phyloP scores from a whole-genome alignment of 2,329 filamentous ascomycete genomes.

The Diaporthe sp. region DNA sequence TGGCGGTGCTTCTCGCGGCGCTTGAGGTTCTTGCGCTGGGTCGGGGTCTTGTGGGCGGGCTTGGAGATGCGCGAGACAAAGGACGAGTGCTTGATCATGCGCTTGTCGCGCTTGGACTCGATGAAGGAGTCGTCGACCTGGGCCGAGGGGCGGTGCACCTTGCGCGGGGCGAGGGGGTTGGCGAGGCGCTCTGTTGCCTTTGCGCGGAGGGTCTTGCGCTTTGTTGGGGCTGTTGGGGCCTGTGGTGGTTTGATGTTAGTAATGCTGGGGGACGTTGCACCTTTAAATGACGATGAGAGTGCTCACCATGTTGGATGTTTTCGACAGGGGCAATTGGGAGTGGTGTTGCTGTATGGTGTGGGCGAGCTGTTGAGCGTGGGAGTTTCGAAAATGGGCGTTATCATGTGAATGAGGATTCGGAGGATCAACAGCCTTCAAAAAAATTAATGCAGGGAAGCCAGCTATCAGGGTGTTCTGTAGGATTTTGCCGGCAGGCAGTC shows the following conservation, averaged over 20 bases:
- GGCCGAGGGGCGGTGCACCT: constrained; percentile 65
- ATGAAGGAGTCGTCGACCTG: constrained; percentile 71
- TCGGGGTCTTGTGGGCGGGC: constrained; percentile 49
- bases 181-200: constrained; percentile 67
- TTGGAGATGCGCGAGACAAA: constrained; percentile 85
- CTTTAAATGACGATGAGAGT: background rate
- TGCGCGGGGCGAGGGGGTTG: constrained; percentile 65
- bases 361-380: background rate
- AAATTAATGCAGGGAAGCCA: constrained; percentile 1
- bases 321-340: background rate
- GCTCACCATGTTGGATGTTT: constrained; percentile 32
- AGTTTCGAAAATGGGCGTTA: background rate
- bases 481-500: constrained; percentile 27
- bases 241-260: constrained; percentile 34
- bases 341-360: background rate
- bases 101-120: constrained; percentile 86
- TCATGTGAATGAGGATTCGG: constrained; percentile 21
- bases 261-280: background rate
- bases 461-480: constrained; percentile 7
- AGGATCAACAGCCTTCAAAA: constrained; percentile 12
- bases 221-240: constrained; percentile 57
- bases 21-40: constrained; percentile 56
- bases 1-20: constrained; percentile 66
- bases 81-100: constrained; percentile 82
- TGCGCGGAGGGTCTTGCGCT: constrained; percentile 69